These are phyloP conservation scores for Penicillium sp. DNA, from an alignment of 2,329 filamentous ascomycete species.

Conservation along the genomic window DNA sequence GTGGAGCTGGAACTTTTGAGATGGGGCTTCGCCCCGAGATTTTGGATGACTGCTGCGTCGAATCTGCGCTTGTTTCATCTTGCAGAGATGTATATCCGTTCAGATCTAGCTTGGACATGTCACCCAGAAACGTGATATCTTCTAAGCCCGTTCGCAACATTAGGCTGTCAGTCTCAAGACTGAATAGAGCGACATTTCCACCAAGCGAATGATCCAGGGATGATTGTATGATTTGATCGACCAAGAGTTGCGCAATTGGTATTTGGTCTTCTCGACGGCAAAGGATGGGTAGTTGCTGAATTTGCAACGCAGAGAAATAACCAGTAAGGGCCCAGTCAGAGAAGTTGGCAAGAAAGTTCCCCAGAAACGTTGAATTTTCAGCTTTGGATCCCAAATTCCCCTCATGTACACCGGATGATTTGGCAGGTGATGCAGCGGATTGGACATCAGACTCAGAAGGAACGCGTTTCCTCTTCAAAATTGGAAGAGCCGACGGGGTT, in stretches of 20 bases:
- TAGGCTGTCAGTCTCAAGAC: slow-evolving; percentile 25
- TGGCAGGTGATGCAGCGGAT: slow-evolving; percentile 28
- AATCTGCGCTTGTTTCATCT: slow-evolving; percentile 20
- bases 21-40: slow-evolving; percentile 32
- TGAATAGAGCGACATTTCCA: slow-evolving; percentile 23
- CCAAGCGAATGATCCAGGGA: slow-evolving; percentile 37
- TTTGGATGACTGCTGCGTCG: slow-evolving; percentile 24
- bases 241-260: slow-evolving; percentile 39
- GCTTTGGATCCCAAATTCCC: slow-evolving; percentile 16
- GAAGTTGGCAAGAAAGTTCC: slow-evolving; percentile 37
- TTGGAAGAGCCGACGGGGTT: slow-evolving; percentile 18
- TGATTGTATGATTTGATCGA: slow-evolving; percentile 44
- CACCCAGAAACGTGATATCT: slow-evolving; percentile 26
- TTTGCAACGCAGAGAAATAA: slow-evolving; percentile 36
- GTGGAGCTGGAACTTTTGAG: slow-evolving; percentile 46
- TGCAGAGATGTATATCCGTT: slow-evolving; percentile 35
- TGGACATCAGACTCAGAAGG: slow-evolving; percentile 30
- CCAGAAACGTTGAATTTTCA: slow-evolving; percentile 35
- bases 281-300: slow-evolving; percentile 30
- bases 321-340: slow-evolving; percentile 40
- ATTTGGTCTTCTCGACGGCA: slow-evolving; percentile 34
- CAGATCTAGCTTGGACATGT: slow-evolving; percentile 33
- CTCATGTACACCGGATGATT: slow-evolving; percentile 18
- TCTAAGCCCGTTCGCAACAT: slow-evolving; percentile 26
- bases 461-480: slow-evolving; percentile 35